These are phyloP conservation scores for Hawksworthiomyces lignivorus DNA, from an alignment of 2,329 filamentous ascomycete genomes.

Conservation along the genomic window DNA sequence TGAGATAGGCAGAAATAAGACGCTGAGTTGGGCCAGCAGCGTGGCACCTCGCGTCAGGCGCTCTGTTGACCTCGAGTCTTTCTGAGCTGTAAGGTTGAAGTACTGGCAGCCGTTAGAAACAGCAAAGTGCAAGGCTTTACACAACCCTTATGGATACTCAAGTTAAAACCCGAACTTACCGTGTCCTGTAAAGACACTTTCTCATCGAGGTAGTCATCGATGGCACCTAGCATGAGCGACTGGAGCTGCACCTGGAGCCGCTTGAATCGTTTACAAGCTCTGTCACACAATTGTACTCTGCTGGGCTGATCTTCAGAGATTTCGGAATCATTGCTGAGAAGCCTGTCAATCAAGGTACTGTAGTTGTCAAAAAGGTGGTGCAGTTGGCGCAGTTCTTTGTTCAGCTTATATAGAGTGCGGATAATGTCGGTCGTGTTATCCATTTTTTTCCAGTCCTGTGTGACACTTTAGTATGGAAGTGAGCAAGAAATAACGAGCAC, in stretches of 20 bases:
- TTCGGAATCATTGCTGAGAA: slow-evolving; percentile 38
- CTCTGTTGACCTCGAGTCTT: slow-evolving; percentile 65
- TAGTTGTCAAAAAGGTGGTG: slow-evolving; percentile 55
- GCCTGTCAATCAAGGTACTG: slow-evolving; percentile 50
- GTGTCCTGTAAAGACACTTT: slow-evolving; percentile 63
- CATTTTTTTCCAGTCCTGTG: slow-evolving; percentile 20
- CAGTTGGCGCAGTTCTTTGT: slow-evolving; percentile 51
- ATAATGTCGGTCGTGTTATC: slow-evolving; percentile 45
- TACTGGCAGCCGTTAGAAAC: slow-evolving; percentile 46
- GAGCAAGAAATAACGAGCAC: too few species aligned
- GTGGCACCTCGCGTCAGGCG: slow-evolving; percentile 64
- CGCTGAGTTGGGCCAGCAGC: slow-evolving; percentile 65
- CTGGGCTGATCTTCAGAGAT: not conserved
- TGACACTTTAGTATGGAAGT: not conserved
- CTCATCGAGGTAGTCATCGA: slow-evolving; percentile 57
- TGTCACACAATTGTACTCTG: slow-evolving; percentile 27
- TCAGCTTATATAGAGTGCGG: slow-evolving; percentile 48
- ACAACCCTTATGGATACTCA: too few species aligned
- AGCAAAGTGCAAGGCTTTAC: too few species aligned
- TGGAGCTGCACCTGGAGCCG: slow-evolving; percentile 51
- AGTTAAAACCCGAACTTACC: slow-evolving; percentile 31
- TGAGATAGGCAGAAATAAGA: slow-evolving; percentile 67
- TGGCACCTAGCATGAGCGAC: slow-evolving; percentile 53
- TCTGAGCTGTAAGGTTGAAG: slow-evolving; percentile 70
- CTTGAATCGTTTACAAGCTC: slow-evolving; percentile 50